A percentile compares a stretch with the other conserved stretches of the same genome.
Evolutionary conservation across 164 flowering plant genomes (phyloP).

Genomic region (Umbellularia californica): DNA sequence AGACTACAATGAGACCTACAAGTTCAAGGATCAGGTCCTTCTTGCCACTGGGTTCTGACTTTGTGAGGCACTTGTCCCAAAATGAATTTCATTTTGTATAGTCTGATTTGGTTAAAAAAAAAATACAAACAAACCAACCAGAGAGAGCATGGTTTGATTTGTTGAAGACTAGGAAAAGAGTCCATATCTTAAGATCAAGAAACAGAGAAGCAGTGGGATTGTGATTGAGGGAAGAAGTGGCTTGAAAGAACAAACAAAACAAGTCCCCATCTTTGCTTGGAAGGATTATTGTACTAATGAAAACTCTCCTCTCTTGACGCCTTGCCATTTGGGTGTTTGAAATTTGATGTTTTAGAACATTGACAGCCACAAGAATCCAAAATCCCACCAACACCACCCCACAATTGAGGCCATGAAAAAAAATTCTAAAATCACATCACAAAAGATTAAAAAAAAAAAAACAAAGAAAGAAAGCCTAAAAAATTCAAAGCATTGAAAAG

Average conservation of each 20-base stretch:
- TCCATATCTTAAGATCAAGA: not conserved
- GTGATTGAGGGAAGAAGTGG: constrained; percentile 20
- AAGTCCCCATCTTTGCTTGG: constrained; percentile 28
- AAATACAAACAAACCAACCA: too few species aligned
- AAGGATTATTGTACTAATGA: constrained; percentile 9
- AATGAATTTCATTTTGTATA: too few species aligned
- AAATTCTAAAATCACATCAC: constrained; percentile 8
- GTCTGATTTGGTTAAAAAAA: too few species aligned
- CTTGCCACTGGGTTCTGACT: too few species aligned
- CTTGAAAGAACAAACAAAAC: constrained; percentile 25
- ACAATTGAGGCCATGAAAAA: constrained; percentile 7
- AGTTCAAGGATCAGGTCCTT: too few species aligned
- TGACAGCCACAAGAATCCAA: constrained; percentile 24
- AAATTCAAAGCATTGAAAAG: not conserved
- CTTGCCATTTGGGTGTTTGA: constrained; percentile 23
- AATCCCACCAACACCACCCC: constrained; percentile 14
- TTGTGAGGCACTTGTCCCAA: too few species aligned
- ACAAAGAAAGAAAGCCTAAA: not conserved
- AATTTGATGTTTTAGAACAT: constrained; percentile 3
- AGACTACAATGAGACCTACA: too few species aligned
- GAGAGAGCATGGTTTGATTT: not conserved
- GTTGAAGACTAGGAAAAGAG: not conserved
- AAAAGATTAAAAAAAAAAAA: not conserved
- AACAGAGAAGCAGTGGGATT: not conserved
- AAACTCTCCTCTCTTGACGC: not conserved